These are phyloP conservation scores for Sordariomycetes sp. DNA, from an alignment of 2,329 filamentous ascomycete genomes.

Conservation along the genomic window DNA sequence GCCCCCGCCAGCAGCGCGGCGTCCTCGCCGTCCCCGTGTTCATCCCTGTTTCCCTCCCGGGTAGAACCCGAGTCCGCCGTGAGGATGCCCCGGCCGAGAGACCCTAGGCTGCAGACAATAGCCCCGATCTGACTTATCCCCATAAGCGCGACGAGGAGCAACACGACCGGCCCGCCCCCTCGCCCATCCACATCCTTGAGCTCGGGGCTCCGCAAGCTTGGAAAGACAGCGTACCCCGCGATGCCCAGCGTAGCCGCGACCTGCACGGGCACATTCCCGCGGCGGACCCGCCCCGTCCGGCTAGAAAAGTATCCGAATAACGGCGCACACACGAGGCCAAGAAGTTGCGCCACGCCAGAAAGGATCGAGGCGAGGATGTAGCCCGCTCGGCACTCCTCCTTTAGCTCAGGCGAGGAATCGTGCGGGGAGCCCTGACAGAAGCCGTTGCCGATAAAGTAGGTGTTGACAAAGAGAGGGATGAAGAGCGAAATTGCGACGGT, in stretches of 20 bases:
- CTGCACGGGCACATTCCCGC: conserved; percentile 56
- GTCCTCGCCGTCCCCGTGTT: conserved; percentile 2
- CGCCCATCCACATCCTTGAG: conserved; percentile 48
- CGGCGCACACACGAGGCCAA: conserved; percentile 75
- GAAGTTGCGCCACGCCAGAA: conserved; percentile 77
- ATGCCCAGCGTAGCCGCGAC: conserved; percentile 61
- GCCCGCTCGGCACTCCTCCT: conserved; percentile 70
- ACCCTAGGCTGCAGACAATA: conserved; percentile 89
- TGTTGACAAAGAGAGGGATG: conserved; percentile 84
- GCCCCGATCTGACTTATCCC: conserved; percentile 92
- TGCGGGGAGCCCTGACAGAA: conserved; percentile 58
- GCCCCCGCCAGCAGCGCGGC: conserved; percentile 11
- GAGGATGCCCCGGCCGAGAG: conserved; percentile 71
- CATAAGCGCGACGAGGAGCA: conserved; percentile 65
- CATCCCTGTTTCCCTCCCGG: not conserved
- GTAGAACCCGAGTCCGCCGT: conserved; percentile 24
- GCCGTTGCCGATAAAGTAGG: conserved; percentile 72
- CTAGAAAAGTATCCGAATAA: conserved; percentile 79
- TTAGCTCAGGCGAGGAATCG: conserved; percentile 59
- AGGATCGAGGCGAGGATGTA: conserved; percentile 81
- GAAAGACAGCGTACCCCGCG: conserved; percentile 64
- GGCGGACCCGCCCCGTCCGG: conserved; percentile 39
- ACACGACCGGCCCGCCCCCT: conserved; percentile 55
- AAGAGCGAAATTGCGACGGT: conserved; percentile 93
- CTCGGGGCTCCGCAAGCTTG: conserved; percentile 65